These are phyloP conservation scores for Musa troglodytarum DNA, from an alignment of 176 grass and related monocot species.

Conservation along the genomic window DNA sequence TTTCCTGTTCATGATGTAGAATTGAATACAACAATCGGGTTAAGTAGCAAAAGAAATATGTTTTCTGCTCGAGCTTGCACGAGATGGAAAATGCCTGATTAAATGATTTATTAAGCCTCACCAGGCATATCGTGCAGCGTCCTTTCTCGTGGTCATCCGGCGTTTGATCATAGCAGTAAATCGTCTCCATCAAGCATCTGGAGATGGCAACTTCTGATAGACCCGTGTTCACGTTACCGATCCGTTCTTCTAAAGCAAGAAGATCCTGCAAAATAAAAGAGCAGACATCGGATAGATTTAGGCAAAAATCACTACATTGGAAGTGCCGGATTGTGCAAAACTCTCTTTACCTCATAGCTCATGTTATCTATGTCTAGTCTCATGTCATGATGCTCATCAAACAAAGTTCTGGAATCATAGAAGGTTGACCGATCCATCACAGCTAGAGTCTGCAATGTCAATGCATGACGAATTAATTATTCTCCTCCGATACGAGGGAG, in stretches of 20 bases:
- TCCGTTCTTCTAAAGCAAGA: conserved; percentile 75
- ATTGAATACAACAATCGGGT: not conserved
- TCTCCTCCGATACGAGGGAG: not conserved
- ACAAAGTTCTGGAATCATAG: conserved; percentile 30
- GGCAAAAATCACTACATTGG: not conserved
- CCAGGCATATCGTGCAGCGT: conserved; percentile 70
- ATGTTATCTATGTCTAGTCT: conserved; percentile 78
- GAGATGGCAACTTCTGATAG: conserved; percentile 47
- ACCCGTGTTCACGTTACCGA: conserved; percentile 65
- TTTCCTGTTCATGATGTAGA: conserved; percentile 34
- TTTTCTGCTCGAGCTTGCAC: no score
- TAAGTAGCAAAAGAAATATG: no score
- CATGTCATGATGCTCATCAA: conserved; percentile 66
- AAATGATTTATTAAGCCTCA: conserved; percentile 11
- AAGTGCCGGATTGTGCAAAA: not conserved
- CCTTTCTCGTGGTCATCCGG: conserved; percentile 36
- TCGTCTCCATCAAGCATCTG: conserved; percentile 49
- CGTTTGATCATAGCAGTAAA: conserved; percentile 25
- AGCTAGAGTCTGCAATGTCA: not conserved
- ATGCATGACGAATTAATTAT: not conserved
- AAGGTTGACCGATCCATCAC: conserved; percentile 28
- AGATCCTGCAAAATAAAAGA: conserved; percentile 36
- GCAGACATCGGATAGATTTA: not conserved
- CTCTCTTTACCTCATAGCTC: conserved; percentile 61
- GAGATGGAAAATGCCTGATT: not conserved